Evolutionary conservation across 2,329 filamentous ascomycete species (phyloP).

Genomic region (Exophiala calicioides): DNA sequence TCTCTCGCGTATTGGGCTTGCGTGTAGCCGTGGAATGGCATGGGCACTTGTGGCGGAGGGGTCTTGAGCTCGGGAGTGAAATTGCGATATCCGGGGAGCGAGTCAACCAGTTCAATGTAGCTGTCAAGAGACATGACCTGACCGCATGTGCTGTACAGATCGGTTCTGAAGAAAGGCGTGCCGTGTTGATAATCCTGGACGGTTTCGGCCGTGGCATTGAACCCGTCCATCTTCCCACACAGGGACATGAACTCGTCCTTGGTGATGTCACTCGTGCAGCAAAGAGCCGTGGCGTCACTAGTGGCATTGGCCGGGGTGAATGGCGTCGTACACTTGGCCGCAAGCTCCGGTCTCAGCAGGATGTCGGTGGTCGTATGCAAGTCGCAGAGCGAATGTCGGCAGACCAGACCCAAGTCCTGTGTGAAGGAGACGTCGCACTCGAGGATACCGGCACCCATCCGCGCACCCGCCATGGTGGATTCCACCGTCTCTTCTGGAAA

Average conservation of each 20-base stretch:
- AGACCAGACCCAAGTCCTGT: conserved; percentile 65
- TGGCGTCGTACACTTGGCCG: conserved; percentile 63
- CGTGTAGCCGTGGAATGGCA: conserved; percentile 70
- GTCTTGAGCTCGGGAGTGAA: conserved; percentile 70
- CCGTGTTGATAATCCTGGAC: conserved; percentile 59
- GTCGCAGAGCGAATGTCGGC: conserved; percentile 68
- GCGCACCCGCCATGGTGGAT: conserved; percentile 61
- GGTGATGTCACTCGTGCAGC: conserved; percentile 72
- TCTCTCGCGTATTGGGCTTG: conserved; percentile 66
- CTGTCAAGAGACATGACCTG: conserved; percentile 63
- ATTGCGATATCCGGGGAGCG: conserved; percentile 54
- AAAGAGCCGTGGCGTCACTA: conserved; percentile 60
- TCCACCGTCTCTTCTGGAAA: conserved; percentile 64
- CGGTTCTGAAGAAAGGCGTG: conserved; percentile 47
- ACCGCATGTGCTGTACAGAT: conserved; percentile 49
- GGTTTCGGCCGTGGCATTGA: conserved; percentile 58
- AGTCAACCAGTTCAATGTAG: conserved; percentile 62
- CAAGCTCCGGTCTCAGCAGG: conserved; percentile 61
- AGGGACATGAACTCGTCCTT: conserved; percentile 66
- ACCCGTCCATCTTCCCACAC: conserved; percentile 71
- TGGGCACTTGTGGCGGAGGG: conserved; percentile 59
- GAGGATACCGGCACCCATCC: conserved; percentile 67
- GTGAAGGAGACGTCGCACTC: conserved; percentile 71
- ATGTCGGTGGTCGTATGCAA: conserved; percentile 70
- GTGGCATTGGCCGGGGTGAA: conserved; percentile 60